phyloP scores from a whole-genome alignment of 1,284 basidiomycete species.

The Pseudozyma flocculosa region DNA sequence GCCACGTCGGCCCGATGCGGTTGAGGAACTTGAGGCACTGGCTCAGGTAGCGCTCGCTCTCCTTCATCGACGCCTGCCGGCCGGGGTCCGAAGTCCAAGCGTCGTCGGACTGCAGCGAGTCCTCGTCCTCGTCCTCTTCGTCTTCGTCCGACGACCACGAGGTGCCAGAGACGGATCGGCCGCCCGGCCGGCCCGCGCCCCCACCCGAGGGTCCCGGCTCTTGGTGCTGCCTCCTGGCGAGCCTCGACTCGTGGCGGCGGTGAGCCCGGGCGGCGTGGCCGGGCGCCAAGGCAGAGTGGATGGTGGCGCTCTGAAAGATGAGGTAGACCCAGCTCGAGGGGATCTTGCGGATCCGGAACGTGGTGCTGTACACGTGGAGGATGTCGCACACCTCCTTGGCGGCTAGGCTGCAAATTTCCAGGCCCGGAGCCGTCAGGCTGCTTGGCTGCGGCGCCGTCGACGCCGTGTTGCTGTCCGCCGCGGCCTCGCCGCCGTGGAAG shows the following conservation, averaged over 20 bases:
- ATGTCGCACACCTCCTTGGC: constrained; percentile 36
- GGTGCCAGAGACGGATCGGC: neutral
- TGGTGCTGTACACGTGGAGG: constrained; percentile 31
- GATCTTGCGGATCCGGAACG: constrained; percentile 39
- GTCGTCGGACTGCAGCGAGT: constrained; percentile 5
- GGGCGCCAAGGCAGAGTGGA: constrained; percentile 31
- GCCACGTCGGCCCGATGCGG: constrained; percentile 33
- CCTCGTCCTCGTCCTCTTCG: constrained; percentile 3
- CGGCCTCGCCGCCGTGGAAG: neutral
- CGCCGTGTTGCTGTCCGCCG: constrained; percentile 1
- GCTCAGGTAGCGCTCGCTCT: constrained; percentile 22
- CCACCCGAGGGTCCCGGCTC: constrained; percentile 4
- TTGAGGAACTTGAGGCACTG: constrained; percentile 32
- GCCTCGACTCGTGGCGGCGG: neutral
- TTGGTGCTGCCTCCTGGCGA: neutral
- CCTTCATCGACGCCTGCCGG: constrained; percentile 16
- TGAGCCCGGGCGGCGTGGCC: constrained; percentile 20
- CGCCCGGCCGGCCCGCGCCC: neutral
- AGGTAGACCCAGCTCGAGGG: constrained; percentile 39
- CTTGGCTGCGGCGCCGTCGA: constrained; percentile 1
- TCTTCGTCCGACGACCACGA: constrained; percentile 3
- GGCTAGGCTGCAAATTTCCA: constrained; percentile 32
- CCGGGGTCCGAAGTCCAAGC: constrained; percentile 13
- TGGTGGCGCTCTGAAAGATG: constrained; percentile 40
- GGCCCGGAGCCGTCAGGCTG: constrained; percentile 16